Evolutionary conservation across 177 flowering plant species (phyloP).

Genomic region (Vitis hybrid): DNA sequence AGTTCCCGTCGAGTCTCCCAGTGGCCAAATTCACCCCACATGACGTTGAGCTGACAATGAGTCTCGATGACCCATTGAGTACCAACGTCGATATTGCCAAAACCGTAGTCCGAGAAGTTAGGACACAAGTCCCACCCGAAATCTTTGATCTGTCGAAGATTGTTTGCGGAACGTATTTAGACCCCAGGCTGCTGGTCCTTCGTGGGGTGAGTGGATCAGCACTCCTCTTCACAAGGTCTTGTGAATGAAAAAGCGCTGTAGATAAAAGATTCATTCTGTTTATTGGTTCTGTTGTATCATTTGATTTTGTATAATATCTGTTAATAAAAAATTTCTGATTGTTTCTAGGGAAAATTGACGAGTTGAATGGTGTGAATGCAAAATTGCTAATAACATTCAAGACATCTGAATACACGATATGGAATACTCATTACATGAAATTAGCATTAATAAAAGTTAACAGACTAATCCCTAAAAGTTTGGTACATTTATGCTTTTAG

Average conservation of each 20-base stretch:
- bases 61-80: slow-evolving; percentile 40
- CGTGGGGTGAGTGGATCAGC: slow-evolving; percentile 86
- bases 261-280: slow-evolving; percentile 3
- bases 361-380: too few relatives aligned
- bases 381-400: background rate
- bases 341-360: too few relatives aligned
- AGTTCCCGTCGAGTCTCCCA: slow-evolving; percentile 78
- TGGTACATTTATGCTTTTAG: background rate
- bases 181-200: slow-evolving; percentile 69
- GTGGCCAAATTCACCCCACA: slow-evolving; percentile 58
- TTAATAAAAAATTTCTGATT: too few relatives aligned
- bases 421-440: background rate
- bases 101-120: slow-evolving; percentile 55
- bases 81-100: slow-evolving; percentile 39
- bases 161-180: slow-evolving; percentile 78
- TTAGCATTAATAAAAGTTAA: background rate
- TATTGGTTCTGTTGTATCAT: background rate
- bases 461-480: background rate
- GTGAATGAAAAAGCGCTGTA: slow-evolving; percentile 23
- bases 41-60: slow-evolving; percentile 58
- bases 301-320: background rate
- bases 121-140: slow-evolving; percentile 74
- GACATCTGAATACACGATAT: background rate
- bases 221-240: slow-evolving; percentile 59
- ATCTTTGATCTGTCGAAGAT: slow-evolving; percentile 76